Base-by-base conservation (phyloP, 345 rosid genomes). In the Salix brachista region DNA sequence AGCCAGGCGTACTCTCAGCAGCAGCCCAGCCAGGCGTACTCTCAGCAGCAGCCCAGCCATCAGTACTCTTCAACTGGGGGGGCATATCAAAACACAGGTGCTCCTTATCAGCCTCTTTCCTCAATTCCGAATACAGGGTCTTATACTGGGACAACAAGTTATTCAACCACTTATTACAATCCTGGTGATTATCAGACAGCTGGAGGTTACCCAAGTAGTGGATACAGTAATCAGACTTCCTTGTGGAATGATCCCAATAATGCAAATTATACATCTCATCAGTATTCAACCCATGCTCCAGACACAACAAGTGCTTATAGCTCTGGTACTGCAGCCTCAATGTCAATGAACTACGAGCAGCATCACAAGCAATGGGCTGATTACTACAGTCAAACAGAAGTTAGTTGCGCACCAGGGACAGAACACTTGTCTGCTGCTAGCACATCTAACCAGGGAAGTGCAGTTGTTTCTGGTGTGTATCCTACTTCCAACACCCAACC, bases 51-150 rank as follows among this genome's bases (percentile, higher is more conserved):
- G 82, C 85, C 89, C 79, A 89, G 80, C 82, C 91, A 88, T 76
- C 82, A 97, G 21, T 91, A 88, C 83, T 65, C 98, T 76, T 95
- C 88, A 89, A 91, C 97, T 80, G 87, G 84, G 76, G 97, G 89
- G 86, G 90, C 96, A 78, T 96, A 94, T 89, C 98, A 92, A 89
- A 96, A 91, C 83, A 89, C 99, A 89, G 95, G 98, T 92, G 94
- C 92, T 91, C 89, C 97, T 92, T 92, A 89, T 90, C 97, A 94
- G 94, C 98, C 98, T 89, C 81, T 90, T 91, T 92, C 97, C 88
- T 91, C 99, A 77, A 92, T 92, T 94, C 99, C 88, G 97, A 96
- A 94, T 90, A 85, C 97, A 76, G 98, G 97, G 94, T 96, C 99
- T 89, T 90, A 92, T 96, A 90, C 97, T 89, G 98, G 89, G 90